Conservation (phyloP, 768 basidiomycete genomes). For the Leucocoprinus leucothites region DNA sequence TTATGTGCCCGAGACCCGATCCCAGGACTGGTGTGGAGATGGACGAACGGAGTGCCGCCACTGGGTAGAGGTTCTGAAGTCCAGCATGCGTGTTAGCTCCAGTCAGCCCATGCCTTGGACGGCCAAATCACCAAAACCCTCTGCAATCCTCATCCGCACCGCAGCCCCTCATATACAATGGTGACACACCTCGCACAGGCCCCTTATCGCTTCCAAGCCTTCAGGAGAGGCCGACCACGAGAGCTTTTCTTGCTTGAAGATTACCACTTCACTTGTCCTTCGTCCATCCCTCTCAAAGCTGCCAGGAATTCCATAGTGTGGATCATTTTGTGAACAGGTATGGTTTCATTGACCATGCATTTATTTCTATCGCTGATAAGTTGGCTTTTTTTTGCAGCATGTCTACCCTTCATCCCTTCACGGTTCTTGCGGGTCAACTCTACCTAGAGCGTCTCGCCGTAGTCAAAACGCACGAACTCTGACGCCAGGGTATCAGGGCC, state of each 20-base stretch:
- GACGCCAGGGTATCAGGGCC: conserved; percentile 74
- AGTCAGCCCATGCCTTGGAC: conserved; percentile 17
- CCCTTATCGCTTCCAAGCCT: conserved; percentile 34
- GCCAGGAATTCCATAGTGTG: conserved; percentile 78
- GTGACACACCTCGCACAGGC: conserved; percentile 32
- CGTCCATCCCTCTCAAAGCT: conserved; percentile 30
- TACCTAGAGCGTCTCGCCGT: conserved; percentile 70
- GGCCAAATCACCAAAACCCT: conserved; percentile 28
- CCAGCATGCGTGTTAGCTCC: too few relatives aligned
- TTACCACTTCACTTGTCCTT: conserved; percentile 49
- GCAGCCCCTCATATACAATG: conserved; percentile 25
- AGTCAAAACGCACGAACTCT: conserved; percentile 69
- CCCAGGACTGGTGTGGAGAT: too few relatives aligned
- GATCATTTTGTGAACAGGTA: conserved; percentile 97
- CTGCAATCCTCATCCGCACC: conserved; percentile 23
- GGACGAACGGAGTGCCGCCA: too few relatives aligned
- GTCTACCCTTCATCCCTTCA: conserved; percentile 86
- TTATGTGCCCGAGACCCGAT: too few relatives aligned
- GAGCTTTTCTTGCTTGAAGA: conserved; percentile 73
- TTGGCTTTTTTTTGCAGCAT: conserved; percentile 55
- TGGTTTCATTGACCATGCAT: conserved; percentile 21
- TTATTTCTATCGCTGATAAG: not conserved
- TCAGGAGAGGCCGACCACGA: conserved; percentile 58
- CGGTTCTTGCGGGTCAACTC: conserved; percentile 84
- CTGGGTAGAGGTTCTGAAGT: too few relatives aligned